Base-by-base conservation (phyloP, 2,329 filamentous ascomycete species). In the Hymenoscyphus occultus region DNA sequence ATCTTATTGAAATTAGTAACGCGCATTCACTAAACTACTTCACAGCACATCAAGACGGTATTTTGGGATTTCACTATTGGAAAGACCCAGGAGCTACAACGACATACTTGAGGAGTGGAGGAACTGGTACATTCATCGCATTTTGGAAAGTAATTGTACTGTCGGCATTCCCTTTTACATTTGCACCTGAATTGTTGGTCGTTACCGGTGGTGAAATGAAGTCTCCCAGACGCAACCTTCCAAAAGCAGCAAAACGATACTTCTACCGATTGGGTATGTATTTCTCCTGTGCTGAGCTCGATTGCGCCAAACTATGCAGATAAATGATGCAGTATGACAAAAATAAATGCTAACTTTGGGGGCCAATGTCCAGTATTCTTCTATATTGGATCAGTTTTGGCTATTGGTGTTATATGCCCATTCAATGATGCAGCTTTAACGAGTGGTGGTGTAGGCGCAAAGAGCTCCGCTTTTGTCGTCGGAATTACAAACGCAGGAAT, bases 401-500 rank as follows among this genome's bases (percentile, higher is more conserved):
- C 83, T n/a, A 87, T 88, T 61, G 83, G 84, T 42, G 81, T 88
- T 39, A 86, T 86, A 62, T 84, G 83, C 67, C 84, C 84, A 0
- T 85, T 80, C 39, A 77, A 85, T 66, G 81, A 85, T 64, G 66
- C 74, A 0, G 77, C 77, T 2, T 78, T 89, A 42, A 83, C 82
- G 14, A 76, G 78, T 16, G 84, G 85, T 22, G 59, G 69, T 14
- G 71, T 69, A 19, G 69, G 71, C 22, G 84, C 84, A 1, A 82
- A 81, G 7, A 82, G 83, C 0, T 82, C 80, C 0, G 78, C 81
- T 0, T 83, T 81, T 67, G 81, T 82, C 5, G 76, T 82, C 16
- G 81, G 78, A 32, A 81, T 82, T 70, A 79, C 80, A 64, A 77
- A 80, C 63, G 81, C 80, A 2, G 81, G 82, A 3, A 83, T 84